phyloP scores from a whole-genome alignment of 306 rosid species.

The Dalbergia cochinchinensis region DNA sequence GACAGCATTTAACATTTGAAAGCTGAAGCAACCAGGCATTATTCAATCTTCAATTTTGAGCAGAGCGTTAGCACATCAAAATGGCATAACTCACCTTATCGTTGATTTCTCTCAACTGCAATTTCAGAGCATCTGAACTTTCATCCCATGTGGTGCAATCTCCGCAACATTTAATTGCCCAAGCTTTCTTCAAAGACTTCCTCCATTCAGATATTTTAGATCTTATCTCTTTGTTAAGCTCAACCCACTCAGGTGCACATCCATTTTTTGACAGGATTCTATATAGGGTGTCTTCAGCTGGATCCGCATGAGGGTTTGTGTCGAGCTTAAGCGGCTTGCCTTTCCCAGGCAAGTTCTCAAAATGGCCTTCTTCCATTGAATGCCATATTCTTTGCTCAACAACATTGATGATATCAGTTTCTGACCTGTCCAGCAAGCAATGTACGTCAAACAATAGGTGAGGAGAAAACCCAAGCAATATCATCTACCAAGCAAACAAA shows the following conservation, averaged over 20 bases:
- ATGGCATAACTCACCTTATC: constrained; percentile 60
- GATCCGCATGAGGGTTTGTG: constrained; percentile 88
- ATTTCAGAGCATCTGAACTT: constrained; percentile 62
- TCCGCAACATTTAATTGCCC: constrained; percentile 61
- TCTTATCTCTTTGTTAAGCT: constrained; percentile 93
- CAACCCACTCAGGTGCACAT: constrained; percentile 92
- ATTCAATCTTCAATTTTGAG: constrained; percentile 23
- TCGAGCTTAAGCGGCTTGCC: constrained; percentile 83
- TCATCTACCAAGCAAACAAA: background rate
- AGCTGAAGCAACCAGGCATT: constrained; percentile 28
- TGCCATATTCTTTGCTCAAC: constrained; percentile 97
- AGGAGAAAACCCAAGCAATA: constrained; percentile 7
- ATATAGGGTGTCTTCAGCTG: constrained; percentile 89
- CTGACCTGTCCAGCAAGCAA: constrained; percentile 70
- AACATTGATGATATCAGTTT: constrained; percentile 80
- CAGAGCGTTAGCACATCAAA: background rate
- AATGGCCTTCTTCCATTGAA: constrained; percentile 95
- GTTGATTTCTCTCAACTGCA: constrained; percentile 68
- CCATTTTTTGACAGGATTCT: constrained; percentile 79
- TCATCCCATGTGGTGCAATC: constrained; percentile 66
- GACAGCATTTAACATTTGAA: constrained; percentile 10
- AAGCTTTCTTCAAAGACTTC: constrained; percentile 64
- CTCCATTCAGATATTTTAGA: constrained; percentile 66
- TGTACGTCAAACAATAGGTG: constrained; percentile 18
- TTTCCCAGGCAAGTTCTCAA: constrained; percentile 90